A percentile compares a stretch with the other conserved stretches of the same genome.
phyloP scores from a whole-genome alignment of 202 grass and related monocot species.

The Saccharum hybrid region DNA sequence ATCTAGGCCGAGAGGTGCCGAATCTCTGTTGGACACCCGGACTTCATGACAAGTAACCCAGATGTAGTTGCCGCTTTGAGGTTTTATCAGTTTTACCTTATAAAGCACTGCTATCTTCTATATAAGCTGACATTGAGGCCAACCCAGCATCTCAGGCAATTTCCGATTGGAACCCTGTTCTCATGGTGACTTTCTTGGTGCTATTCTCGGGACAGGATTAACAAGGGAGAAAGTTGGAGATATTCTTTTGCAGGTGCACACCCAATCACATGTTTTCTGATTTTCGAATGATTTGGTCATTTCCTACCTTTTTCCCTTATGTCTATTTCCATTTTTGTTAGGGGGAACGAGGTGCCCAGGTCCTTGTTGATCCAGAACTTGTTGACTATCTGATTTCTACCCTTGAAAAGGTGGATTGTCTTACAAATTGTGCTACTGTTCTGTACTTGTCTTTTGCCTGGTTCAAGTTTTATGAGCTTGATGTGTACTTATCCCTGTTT shows the following conservation, averaged over 20 bases:
- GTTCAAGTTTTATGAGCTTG: slow-evolving; percentile 16
- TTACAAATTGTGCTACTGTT: slow-evolving; percentile 27
- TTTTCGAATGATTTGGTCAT: slow-evolving; percentile 30
- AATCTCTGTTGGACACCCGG: slow-evolving; percentile 80
- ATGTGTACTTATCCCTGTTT: slow-evolving; percentile 4
- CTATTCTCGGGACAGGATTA: slow-evolving; percentile 87
- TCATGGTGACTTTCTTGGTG: slow-evolving; percentile 95
- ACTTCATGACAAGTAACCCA: slow-evolving; percentile 69
- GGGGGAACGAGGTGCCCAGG: slow-evolving; percentile 80
- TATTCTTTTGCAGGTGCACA: slow-evolving; percentile 85
- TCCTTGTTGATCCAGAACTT: slow-evolving; percentile 93
- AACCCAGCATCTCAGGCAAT: slow-evolving; percentile 88
- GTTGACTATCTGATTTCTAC: slow-evolving; percentile 70
- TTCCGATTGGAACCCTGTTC: slow-evolving; percentile 86
- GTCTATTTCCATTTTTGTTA: slow-evolving; percentile 48
- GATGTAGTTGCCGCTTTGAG: slow-evolving; percentile 94
- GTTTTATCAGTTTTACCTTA: slow-evolving; percentile 51
- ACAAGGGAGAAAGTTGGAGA: slow-evolving; percentile 92
- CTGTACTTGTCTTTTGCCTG: not conserved
- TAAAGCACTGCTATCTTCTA: slow-evolving; percentile 36
- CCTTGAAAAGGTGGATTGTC: slow-evolving; percentile 70
- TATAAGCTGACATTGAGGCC: slow-evolving; percentile 47
- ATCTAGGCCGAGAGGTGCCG: slow-evolving; percentile 84
- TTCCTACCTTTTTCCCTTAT: slow-evolving; percentile 6
- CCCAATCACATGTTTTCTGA: slow-evolving; percentile 25